Evolutionary conservation across 139 green algal species (phyloP).

Genomic region (Klebsormidium nitens): DNA sequence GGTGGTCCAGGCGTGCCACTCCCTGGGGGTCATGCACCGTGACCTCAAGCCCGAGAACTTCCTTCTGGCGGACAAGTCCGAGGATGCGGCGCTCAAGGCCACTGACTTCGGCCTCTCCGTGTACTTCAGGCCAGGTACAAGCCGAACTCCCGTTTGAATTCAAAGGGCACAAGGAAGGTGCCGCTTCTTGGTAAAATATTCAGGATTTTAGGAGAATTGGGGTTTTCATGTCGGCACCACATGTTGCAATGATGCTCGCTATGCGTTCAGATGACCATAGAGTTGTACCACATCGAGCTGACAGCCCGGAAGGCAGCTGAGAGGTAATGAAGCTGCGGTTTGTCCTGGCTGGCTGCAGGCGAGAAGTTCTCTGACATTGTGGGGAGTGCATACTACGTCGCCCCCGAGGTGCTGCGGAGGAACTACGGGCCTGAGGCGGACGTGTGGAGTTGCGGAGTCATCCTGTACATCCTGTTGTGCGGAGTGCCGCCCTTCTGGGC

Average conservation of each 20-base stretch:
- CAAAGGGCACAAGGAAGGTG: no score
- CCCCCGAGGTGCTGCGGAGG: constrained; percentile 67
- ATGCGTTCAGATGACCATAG: no score
- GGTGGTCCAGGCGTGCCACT: constrained; percentile 90
- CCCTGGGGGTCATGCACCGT: constrained; percentile 87
- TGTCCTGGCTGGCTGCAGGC: no score
- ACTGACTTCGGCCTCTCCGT: constrained; percentile 90
- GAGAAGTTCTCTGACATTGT: constrained; percentile 87
- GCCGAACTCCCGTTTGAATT: no score
- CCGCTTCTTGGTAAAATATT: no score
- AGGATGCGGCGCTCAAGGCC: constrained; percentile 72
- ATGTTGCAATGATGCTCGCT: no score
- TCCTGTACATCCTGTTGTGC: constrained; percentile 94
- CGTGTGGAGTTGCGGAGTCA: constrained; percentile 90
- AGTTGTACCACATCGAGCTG: no score
- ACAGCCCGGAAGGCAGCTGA: no score
- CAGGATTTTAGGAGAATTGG: no score
- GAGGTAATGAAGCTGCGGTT: no score
- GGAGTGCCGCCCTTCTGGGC: constrained; percentile 88
- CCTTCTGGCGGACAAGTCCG: constrained; percentile 70
- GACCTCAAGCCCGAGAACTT: constrained; percentile 95
- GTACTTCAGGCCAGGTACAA: constrained; percentile 77
- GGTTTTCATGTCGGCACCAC: no score
- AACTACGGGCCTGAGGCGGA: constrained; percentile 80
- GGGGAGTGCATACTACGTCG: constrained; percentile 91